These are phyloP conservation scores for Vitis rupestris DNA, from an alignment of 164 flowering plant genomes.

Conservation along the genomic window DNA sequence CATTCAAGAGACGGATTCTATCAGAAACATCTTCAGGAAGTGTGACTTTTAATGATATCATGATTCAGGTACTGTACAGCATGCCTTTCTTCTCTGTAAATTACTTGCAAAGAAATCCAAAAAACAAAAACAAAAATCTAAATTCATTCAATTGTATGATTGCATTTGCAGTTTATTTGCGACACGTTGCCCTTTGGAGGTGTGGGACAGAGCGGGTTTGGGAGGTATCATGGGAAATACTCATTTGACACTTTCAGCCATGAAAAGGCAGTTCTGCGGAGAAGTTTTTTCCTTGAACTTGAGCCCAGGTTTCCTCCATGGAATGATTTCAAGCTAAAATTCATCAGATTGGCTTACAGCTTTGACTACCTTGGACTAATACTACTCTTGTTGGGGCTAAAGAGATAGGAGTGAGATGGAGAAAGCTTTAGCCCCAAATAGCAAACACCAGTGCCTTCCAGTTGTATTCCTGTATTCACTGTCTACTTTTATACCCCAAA, in stretches of 20 bases:
- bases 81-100: not conserved
- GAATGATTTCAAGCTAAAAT: slow-evolving; percentile 56
- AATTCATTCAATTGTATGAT: not conserved
- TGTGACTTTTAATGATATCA: slow-evolving; percentile 67
- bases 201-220: slow-evolving; percentile 83
- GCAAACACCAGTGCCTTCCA: too few species aligned
- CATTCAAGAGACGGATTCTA: slow-evolving; percentile 49
- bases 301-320: slow-evolving; percentile 84
- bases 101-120: not conserved
- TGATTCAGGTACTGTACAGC: slow-evolving; percentile 54
- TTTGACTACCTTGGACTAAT: slow-evolving; percentile 48
- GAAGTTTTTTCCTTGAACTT: slow-evolving; percentile 51
- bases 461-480: too few species aligned
- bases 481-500: too few species aligned
- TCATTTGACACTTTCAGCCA: slow-evolving; percentile 91
- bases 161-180: slow-evolving; percentile 52
- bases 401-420: not conserved
- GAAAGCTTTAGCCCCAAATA: too few species aligned
- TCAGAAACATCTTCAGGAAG: slow-evolving; percentile 80
- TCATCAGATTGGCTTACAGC: slow-evolving; percentile 45
- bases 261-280: slow-evolving; percentile 63
- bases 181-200: slow-evolving; percentile 88
- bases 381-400: slow-evolving; percentile 50
- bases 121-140: not conserved
- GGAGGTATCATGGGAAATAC: slow-evolving; percentile 88